phyloP scores from a whole-genome alignment of 2,329 filamentous ascomycete genomes.

The Fragosphaeria purpurea region DNA sequence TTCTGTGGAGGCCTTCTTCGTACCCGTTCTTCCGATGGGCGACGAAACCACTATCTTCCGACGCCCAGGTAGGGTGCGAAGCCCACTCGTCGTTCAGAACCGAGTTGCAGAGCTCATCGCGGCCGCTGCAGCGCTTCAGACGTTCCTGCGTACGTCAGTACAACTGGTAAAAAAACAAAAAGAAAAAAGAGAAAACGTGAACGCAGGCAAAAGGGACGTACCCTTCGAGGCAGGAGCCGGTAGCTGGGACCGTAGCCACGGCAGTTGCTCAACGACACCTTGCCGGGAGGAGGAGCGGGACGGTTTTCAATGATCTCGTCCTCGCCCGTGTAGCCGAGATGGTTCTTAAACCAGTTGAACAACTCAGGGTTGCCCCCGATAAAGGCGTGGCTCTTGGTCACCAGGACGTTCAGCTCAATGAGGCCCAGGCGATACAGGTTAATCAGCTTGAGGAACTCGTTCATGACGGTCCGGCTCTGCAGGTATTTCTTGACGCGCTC shows the following conservation, averaged over 20 bases:
- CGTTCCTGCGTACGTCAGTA: conserved; percentile 48
- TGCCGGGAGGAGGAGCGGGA: conserved; percentile 62
- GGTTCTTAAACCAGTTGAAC: conserved; percentile 78
- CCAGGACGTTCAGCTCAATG: conserved; percentile 73
- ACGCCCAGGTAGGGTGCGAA: conserved; percentile 97
- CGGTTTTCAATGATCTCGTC: conserved; percentile 73
- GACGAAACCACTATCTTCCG: conserved; percentile 94
- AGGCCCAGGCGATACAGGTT: conserved; percentile 91
- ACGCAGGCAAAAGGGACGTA: conserved; percentile 23
- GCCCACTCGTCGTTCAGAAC: conserved; percentile 98
- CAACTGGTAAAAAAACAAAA: background rate
- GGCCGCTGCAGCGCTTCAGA: conserved; percentile 82
- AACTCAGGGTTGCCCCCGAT: conserved; percentile 83
- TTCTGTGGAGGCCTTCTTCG: conserved; percentile 87
- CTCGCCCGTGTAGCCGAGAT: conserved; percentile 66
- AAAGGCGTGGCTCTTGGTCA: conserved; percentile 74
- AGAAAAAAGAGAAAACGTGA: background rate
- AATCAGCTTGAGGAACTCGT: conserved; percentile 93
- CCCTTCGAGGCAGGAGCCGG: conserved; percentile 74
- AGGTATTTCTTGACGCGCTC: conserved; percentile 96
- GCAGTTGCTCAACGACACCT: conserved; percentile 91
- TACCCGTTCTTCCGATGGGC: conserved; percentile 94
- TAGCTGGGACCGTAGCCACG: conserved; percentile 94
- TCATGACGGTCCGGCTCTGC: conserved; percentile 82
- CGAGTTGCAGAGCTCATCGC: conserved; percentile 85